Base-by-base conservation (phyloP, 2,329 filamentous ascomycete genomes). In the Trichocomaceae sp. region DNA sequence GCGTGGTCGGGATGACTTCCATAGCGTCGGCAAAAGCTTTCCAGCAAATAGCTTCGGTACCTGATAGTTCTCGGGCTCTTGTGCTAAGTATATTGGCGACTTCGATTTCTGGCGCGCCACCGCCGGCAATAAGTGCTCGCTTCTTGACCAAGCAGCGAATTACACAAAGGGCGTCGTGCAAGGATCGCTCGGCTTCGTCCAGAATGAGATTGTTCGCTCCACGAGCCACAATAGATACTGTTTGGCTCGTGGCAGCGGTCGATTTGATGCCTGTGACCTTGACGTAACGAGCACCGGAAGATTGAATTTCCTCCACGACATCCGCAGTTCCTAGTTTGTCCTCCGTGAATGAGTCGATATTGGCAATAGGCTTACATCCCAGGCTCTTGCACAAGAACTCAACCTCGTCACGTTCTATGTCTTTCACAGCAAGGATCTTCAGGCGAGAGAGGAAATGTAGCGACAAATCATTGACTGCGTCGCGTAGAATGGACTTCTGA, bases 371-470 rank as follows among this genome's bases (percentile, higher is more conserved):
- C 78, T 99, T 99, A 84, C 93, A 99, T 66, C 93, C 93, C 35
- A 92, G 95, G 59, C 88, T 95, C 79, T 97, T 99, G 88, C 92
- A 97, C 73, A 99, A 88, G 75, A 99, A 99, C 74, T 99, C 93
- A 57, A 99, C 90, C 76, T 99, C 93, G 67, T 99, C 93, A 60
- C 93, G 86, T 79, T 99, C 93, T 65, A 99, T 95, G 63, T 99
- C 93, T 80, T 97, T 99, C 74, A 99, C 82, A 46, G 88, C 88
- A 60, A 97, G 80, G 64, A 99, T 99, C 75, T 92, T 92, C 60
- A 97, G 86, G 74, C 96, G 96, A 66, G 93, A 90, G 61, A 99
- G 81, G 82, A 99, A 99, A 77, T 99, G 93, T 61, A 99, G 82
- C 59, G 90, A 95, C 56, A 99, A 82, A 66, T 99, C 93, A 77